Conservation (phyloP, 1,139 yeast genomes). For the Yamadazyma diddensiae region DNA sequence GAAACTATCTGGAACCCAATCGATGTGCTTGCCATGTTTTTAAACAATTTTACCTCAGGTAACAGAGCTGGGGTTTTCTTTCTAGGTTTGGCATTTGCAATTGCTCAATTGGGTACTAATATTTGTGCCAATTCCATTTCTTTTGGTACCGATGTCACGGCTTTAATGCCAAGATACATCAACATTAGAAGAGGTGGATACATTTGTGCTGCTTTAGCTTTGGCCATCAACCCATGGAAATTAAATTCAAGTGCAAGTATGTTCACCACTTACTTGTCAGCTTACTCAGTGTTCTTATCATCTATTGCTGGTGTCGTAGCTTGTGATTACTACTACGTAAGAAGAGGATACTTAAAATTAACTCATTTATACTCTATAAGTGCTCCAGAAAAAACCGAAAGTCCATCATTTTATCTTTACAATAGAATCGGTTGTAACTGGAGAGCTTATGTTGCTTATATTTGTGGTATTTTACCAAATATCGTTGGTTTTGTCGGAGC, state of each 20-base stretch:
- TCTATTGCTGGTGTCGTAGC: constrained; percentile 83
- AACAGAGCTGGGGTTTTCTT: constrained; percentile 83
- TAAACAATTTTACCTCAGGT: constrained; percentile 54
- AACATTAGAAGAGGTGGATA: constrained; percentile 82
- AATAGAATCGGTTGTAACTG: constrained; percentile 68
- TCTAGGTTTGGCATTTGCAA: constrained; percentile 70
- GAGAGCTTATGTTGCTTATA: constrained; percentile 73
- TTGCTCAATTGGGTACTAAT: constrained; percentile 91
- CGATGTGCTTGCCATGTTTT: constrained; percentile 66
- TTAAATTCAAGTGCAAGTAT: constrained; percentile 68
- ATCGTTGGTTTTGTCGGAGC: constrained; percentile 89
- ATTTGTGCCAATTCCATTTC: constrained; percentile 86
- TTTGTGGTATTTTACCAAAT: constrained; percentile 76
- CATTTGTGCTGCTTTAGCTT: constrained; percentile 74
- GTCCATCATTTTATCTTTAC: constrained; percentile 52
- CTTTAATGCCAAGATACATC: constrained; percentile 72
- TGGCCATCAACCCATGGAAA: constrained; percentile 87
- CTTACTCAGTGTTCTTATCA: constrained; percentile 83
- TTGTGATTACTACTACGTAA: constrained; percentile 71
- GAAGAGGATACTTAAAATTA: constrained; percentile 68
- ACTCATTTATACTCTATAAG: constrained; percentile 56
- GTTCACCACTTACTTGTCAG: constrained; percentile 81
- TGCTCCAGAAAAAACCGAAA: constrained; percentile 31
- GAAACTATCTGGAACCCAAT: constrained; percentile 83
- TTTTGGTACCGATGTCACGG: constrained; percentile 90